These are phyloP conservation scores for Pilobolus umbonatus DNA, from an alignment of 192 early-diverging fungal genomes.

Conservation along the genomic window DNA sequence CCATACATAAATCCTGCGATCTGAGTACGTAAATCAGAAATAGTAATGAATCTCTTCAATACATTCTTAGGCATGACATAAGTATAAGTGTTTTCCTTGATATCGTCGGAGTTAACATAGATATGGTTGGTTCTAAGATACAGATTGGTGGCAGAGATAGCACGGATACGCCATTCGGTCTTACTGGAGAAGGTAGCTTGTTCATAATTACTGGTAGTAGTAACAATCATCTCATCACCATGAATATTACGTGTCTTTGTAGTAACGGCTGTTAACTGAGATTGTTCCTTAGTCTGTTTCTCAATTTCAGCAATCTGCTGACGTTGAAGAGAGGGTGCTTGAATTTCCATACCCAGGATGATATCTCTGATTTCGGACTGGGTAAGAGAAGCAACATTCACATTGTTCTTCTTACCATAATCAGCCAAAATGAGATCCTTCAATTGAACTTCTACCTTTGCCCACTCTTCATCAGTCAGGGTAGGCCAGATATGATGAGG, in stretches of 20 bases:
- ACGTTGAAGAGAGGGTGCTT: constrained; percentile 91
- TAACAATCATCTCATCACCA: constrained; percentile 98
- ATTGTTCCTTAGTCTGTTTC: constrained; percentile 90
- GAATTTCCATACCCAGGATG: constrained; percentile 99
- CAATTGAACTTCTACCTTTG: constrained; percentile 87
- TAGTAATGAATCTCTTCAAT: constrained; percentile 92
- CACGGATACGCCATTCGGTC: constrained; percentile 97
- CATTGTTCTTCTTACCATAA: constrained; percentile 99
- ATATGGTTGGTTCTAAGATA: constrained; percentile 94
- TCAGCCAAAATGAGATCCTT: constrained; percentile 98
- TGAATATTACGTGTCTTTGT: constrained; percentile 96
- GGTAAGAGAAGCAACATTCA: constrained; percentile 95
- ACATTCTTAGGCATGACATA: constrained; percentile 98
- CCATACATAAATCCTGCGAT: constrained; percentile 95
- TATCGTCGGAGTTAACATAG: constrained; percentile 94
- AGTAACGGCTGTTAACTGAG: constrained; percentile 90
- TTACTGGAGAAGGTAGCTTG: constrained; percentile 96
- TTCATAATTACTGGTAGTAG: constrained; percentile 95
- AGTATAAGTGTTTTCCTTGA: constrained; percentile 85
- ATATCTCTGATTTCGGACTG: constrained; percentile 97
- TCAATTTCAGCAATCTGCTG: constrained; percentile 98
- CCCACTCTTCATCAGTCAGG: constrained; percentile 95
- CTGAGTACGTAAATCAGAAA: constrained; percentile 93
- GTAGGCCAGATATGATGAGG: constrained; percentile 98
- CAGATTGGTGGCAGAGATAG: constrained; percentile 95